phyloP scores from a whole-genome alignment of 345 rosid species.

The Raphanus raphanistrum region DNA sequence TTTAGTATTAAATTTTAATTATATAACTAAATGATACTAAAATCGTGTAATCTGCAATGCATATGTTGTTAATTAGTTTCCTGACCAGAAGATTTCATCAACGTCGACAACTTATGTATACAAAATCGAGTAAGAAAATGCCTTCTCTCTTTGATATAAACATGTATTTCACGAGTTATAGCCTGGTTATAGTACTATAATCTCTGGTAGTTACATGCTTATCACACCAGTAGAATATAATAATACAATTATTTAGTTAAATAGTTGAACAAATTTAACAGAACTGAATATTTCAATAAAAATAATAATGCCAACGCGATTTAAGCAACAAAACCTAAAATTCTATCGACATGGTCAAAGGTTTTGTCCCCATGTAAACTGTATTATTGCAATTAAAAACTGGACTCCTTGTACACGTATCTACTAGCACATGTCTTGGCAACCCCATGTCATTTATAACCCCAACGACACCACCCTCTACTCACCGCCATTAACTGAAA shows the following conservation, averaged over 20 bases:
- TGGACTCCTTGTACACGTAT: conserved; percentile 16
- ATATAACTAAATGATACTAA: neutral
- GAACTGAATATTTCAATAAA: neutral
- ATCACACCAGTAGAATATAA: neutral
- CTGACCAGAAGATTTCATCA: neutral
- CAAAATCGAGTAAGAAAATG: neutral
- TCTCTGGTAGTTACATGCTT: neutral
- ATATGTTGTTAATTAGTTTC: neutral
- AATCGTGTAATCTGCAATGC: neutral
- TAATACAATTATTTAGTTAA: neutral
- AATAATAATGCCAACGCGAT: neutral
- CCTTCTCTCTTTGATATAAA: neutral
- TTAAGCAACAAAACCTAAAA: neutral
- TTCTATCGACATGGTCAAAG: neutral
- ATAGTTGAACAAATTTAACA: neutral
- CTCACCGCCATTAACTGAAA: conserved; percentile 21
- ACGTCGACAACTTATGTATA: neutral
- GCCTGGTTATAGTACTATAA: neutral
- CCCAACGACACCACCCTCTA: neutral
- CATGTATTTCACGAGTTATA: conserved; percentile 1
- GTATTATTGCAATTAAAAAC: neutral
- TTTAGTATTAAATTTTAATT: neutral
- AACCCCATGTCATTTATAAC: conserved; percentile 22
- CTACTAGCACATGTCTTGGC: conserved; percentile 10
- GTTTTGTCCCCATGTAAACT: conserved; percentile 6